Evolutionary conservation across 371 early-diverging fungal species (phyloP).

Genomic region (Chytridiales sp.): DNA sequence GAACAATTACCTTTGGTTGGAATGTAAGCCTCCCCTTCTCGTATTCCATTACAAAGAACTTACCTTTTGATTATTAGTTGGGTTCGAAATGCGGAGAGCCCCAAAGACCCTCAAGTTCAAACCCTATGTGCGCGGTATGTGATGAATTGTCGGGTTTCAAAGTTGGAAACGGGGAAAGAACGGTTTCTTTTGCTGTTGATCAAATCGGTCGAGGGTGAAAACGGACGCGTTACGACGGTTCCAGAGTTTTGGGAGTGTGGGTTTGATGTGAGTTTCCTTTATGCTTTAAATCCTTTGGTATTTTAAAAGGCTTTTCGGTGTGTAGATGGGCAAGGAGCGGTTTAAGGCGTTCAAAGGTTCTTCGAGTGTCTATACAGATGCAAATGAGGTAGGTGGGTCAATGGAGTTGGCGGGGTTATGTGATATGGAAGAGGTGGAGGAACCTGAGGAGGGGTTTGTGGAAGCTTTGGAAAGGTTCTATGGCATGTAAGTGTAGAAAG

Average conservation of each 20-base stretch:
- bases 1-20: conserved; percentile 17
- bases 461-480: not conserved
- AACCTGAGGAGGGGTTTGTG: not conserved
- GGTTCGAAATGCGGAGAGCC: conserved; percentile 6
- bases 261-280: no score
- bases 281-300: no score
- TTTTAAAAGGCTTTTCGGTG: no score
- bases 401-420: no score
- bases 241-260: no score
- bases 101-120: conserved; percentile 1
- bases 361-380: no score
- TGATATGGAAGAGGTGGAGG: not conserved
- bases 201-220: no score
- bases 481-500: not conserved
- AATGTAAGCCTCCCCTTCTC: conserved; percentile 7
- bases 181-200: conserved; percentile 6
- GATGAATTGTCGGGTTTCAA: not conserved
- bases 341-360: no score
- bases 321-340: no score
- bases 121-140: conserved; percentile 8
- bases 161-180: conserved; percentile 6
- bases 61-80: conserved; percentile 6
- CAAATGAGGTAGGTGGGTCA: no score
- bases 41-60: not conserved
- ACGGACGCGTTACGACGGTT: no score